Evolutionary conservation across 164 flowering plant genomes (phyloP).

Genomic region (Aristolochia fimbriata): DNA sequence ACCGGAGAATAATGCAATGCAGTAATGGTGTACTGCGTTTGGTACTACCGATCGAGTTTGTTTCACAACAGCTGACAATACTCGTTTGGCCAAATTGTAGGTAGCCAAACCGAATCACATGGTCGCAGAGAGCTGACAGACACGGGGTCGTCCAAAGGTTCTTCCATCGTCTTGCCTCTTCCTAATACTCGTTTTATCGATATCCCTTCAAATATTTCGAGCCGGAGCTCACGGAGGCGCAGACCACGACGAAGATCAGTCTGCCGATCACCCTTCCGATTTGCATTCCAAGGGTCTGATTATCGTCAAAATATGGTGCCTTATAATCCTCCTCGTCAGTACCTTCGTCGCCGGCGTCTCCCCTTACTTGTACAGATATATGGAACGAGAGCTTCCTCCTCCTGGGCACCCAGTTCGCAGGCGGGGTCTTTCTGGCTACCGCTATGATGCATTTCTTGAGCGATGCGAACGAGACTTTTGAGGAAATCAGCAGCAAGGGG

Average conservation of each 20-base stretch:
- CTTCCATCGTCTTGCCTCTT: slow-evolving; percentile 22
- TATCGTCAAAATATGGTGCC: slow-evolving; percentile 61
- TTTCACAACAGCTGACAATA: too few species aligned
- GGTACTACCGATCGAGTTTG: too few species aligned
- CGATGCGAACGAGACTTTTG: slow-evolving; percentile 48
- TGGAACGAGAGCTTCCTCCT: slow-evolving; percentile 78
- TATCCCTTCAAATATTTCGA: slow-evolving; percentile 18
- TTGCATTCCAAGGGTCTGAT: slow-evolving; percentile 39
- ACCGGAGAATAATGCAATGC: too few species aligned
- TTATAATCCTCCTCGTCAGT: slow-evolving; percentile 47
- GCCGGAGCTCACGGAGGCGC: slow-evolving; percentile 32
- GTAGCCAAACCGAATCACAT: too few species aligned
- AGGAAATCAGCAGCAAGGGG: slow-evolving; percentile 27
- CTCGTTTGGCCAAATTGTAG: too few species aligned
- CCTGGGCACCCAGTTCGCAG: slow-evolving; percentile 81
- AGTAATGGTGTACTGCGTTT: too few species aligned
- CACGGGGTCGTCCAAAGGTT: too few species aligned
- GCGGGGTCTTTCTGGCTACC: slow-evolving; percentile 73
- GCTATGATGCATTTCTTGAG: slow-evolving; percentile 78
- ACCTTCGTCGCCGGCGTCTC: slow-evolving; percentile 73
- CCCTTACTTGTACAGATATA: slow-evolving; percentile 47
- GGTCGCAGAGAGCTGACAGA: too few species aligned
- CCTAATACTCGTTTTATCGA: slow-evolving; percentile 13
- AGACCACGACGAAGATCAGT: background rate
- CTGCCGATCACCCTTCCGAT: background rate